phyloP scores from a whole-genome alignment of 345 rosid species.

The Euphorbia lathyris region DNA sequence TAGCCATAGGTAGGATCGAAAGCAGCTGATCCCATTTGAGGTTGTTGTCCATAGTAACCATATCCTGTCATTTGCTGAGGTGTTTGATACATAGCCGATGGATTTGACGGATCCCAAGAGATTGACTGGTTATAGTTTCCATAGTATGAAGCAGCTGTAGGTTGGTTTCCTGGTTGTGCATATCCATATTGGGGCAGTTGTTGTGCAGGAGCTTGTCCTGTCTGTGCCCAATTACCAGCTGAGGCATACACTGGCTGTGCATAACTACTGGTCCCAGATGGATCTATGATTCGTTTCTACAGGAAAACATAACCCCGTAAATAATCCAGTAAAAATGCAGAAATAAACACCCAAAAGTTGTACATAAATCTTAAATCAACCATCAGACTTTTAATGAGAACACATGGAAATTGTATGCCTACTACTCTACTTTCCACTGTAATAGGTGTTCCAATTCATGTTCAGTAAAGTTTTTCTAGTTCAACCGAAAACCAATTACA shows the following conservation, averaged over 20 bases:
- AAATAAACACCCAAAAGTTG: not conserved
- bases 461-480: not conserved
- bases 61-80: constrained; percentile 21
- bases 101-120: constrained; percentile 25
- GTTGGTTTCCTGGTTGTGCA: constrained; percentile 15
- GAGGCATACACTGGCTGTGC: constrained; percentile 15
- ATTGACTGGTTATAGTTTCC: constrained; percentile 19
- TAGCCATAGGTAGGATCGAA: constrained; percentile 18
- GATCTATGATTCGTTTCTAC: constrained; percentile 26
- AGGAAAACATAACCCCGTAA: not conserved
- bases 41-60: constrained; percentile 25
- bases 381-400: not conserved
- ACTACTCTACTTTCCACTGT: not conserved
- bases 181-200: constrained; percentile 28
- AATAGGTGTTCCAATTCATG: not conserved
- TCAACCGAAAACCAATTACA: not conserved
- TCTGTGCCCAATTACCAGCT: constrained; percentile 18
- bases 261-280: constrained; percentile 10
- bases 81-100: constrained; percentile 13
- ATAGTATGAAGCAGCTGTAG: constrained; percentile 12
- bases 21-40: constrained; percentile 19
- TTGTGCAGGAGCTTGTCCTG: constrained; percentile 17
- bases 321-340: not conserved
- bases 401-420: not conserved
- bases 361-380: not conserved